Conservation (phyloP, 768 basidiomycete genomes). For the Mycena leptocephala region DNA sequence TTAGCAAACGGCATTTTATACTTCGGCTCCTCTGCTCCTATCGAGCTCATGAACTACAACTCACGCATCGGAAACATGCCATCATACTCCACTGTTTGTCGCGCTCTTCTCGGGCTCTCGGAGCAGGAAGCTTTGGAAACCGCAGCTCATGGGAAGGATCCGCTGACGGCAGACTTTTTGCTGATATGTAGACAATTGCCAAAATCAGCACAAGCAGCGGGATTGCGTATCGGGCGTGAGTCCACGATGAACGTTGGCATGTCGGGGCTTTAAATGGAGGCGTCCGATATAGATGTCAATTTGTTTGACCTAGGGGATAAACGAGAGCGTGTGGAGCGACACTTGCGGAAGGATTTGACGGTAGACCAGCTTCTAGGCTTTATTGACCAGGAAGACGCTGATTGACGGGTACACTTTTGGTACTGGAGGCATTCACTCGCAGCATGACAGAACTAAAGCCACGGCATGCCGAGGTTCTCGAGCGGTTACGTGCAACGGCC, state of each 20-base stretch:
- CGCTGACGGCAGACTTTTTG: background rate
- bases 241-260: too few relatives aligned
- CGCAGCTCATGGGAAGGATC: background rate
- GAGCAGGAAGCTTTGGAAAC: background rate
- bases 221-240: background rate
- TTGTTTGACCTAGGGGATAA: background rate
- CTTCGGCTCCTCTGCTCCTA: too few relatives aligned
- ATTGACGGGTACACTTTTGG: background rate
- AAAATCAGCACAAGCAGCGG: background rate
- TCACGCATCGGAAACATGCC: too few relatives aligned
- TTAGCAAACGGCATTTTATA: too few relatives aligned
- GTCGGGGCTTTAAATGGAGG: conserved; percentile 5
- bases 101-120: background rate
- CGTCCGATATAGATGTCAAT: conserved; percentile 8
- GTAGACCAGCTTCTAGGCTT: background rate
- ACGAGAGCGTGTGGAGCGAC: background rate
- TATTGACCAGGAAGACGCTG: background rate
- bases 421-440: background rate
- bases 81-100: background rate
- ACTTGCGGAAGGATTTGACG: background rate
- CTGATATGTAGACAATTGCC: conserved; percentile 2
- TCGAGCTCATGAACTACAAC: too few relatives aligned
- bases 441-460: background rate
- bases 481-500: background rate
- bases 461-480: background rate